Conservation (phyloP, 441 rosid genomes). For the Corymbia calophylla region DNA sequence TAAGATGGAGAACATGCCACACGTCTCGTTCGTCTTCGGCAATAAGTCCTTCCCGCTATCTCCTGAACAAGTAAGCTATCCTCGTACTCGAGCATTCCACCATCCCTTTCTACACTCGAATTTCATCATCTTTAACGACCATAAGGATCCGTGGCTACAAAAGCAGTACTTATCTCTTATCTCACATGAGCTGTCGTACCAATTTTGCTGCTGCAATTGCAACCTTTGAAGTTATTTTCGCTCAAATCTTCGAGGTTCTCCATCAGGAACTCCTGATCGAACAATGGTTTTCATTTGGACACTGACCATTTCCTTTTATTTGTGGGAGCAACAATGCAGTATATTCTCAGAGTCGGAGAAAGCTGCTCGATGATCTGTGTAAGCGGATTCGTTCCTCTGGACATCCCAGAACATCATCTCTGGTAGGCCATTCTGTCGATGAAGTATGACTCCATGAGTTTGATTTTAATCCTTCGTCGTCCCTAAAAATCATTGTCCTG, state of each 20-base stretch:
- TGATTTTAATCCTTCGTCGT: neutral
- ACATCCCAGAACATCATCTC: constrained; percentile 35
- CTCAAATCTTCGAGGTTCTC: neutral
- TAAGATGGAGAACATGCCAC: constrained; percentile 27
- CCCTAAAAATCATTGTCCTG: neutral
- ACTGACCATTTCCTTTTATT: neutral
- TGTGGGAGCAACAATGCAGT: constrained; percentile 15
- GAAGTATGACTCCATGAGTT: neutral
- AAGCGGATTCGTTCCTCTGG: constrained; percentile 44
- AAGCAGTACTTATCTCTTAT: neutral
- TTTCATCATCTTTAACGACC: neutral
- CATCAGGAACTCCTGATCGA: neutral
- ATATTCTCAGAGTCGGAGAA: constrained; percentile 32
- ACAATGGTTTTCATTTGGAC: neutral
- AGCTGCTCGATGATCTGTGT: constrained; percentile 25
- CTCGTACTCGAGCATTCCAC: neutral
- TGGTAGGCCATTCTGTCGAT: constrained; percentile 25
- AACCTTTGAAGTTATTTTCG: neutral
- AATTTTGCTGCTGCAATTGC: neutral
- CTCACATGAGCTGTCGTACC: neutral
- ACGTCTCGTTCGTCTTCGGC: constrained; percentile 42
- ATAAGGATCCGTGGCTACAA: neutral
- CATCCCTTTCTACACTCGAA: neutral
- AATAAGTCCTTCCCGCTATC: constrained; percentile 37
- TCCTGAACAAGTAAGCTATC: constrained; percentile 34